Base-by-base conservation (phyloP, 2,329 filamentous ascomycete species). In the Pseudocercospora pini-densiflorae region DNA sequence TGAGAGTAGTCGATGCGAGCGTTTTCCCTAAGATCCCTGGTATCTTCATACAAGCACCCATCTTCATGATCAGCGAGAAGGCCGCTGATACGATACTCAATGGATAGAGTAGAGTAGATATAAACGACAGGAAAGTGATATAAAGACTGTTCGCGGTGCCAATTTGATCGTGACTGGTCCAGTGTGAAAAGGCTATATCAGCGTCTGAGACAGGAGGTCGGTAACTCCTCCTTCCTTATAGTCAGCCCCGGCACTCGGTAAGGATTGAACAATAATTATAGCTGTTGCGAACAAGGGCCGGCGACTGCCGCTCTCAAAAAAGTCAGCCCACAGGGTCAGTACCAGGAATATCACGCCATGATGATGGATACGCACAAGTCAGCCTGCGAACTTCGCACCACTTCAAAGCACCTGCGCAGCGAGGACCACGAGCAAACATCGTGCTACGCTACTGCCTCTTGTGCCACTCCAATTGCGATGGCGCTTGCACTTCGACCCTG, bases 1-100 rank as follows among this genome's bases (percentile, higher is more conserved):
- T 68, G 61, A 47, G 67, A 5, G 45, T 71, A 84, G 2, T 69
- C 5, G 68, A 70, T 62, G 68, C 68, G 6, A 54, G 47, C 21
- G 62, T 70, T 9, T 89, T 86, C 63, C 85, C 86, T 0, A 78
- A 79, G 53, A 86, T 85, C 47, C 85, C 85, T 0, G 86, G 87
- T 64, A 83, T 80, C 61, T 87, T 85, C 69, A 81, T 84, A n/a
- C 80, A 82, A 7, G 74, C 84, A 0, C 81, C 85, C 0, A 83
- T 83, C 0, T 87, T 86, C 68, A 86, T 89, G 76, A 79, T 86
- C 6, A 82, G 81, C 1, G 87, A 89, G 79, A 90, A 89, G 79
- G 88, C 88, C 0, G 84, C 86, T 1, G 86, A 88, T 74, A 83
- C 82, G 6, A 88, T 89, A 60, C 61, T 82, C 54, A 66, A 70